These are phyloP conservation scores for Coffea eugenioides DNA, from an alignment of 257 asterid species.

Conservation along the genomic window DNA sequence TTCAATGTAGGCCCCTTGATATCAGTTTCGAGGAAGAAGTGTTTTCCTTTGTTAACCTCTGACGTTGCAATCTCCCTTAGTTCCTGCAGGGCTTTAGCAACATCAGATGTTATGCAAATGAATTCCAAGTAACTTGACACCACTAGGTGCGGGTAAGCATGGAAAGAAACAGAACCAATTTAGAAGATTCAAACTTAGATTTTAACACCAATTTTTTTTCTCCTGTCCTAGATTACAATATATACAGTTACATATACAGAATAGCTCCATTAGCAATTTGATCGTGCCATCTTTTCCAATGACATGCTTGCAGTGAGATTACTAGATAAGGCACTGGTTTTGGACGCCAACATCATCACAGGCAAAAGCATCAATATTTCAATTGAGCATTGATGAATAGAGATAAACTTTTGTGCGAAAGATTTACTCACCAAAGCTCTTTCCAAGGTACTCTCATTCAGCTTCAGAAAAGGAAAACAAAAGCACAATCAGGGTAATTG, in stretches of 20 bases:
- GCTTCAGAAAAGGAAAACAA: conserved; percentile 47
- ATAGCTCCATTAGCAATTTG: not conserved
- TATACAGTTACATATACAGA: not conserved
- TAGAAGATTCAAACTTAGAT: not conserved
- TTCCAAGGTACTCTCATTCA: conserved; percentile 73
- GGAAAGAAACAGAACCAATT: not conserved
- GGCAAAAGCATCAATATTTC: not conserved
- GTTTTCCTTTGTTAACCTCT: conserved; percentile 78
- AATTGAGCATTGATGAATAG: not conserved
- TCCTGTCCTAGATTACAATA: not conserved
- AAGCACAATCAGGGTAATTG: conserved; percentile 22
- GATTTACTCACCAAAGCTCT: conserved; percentile 71
- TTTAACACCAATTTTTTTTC: not conserved
- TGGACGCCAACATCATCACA: not conserved
- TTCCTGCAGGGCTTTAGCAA: conserved; percentile 47
- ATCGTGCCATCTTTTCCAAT: not conserved
- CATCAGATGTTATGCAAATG: conserved; percentile 6
- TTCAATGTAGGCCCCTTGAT: conserved; percentile 83
- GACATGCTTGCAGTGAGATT: not conserved
- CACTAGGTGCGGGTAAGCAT: not conserved
- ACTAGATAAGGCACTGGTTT: too few species aligned
- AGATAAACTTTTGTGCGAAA: not conserved
- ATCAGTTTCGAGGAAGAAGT: conserved; percentile 84
- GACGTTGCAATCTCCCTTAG: conserved; percentile 58
- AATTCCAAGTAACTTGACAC: not conserved